Base-by-base conservation (phyloP, 495 filamentous ascomycete species). In the Tuber brumale region DNA sequence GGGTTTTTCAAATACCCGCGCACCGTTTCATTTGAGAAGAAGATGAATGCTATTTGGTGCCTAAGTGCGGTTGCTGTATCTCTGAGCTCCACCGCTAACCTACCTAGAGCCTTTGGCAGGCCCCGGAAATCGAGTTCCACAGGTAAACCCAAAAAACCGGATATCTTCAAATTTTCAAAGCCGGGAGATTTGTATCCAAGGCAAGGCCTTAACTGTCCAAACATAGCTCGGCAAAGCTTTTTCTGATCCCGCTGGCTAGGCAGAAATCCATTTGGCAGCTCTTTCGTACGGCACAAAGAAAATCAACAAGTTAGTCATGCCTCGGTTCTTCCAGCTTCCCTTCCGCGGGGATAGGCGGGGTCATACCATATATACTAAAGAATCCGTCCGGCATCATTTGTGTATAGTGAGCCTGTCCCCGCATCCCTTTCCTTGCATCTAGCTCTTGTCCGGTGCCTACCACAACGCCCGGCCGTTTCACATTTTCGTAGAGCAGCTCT, bases 151-250 rank as follows among this genome's bases (percentile, higher is more conserved):
- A 46, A 19, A 73, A 27, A 41, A 27, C 72, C 57, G 23, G 31
- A 73, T 35, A 41, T 46, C n/a, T 73, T 46, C 45, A 41, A 45
- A 41, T 73, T 57, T 14, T 57, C 21, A n/a, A 46, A 73, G 45
- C 72, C 57, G 16, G 72, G 39, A 41, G 46, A 48, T 48, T 72
- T 23, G 73, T 48, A 42, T 73, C 70, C 74, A 57, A 57, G 51
- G 23, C 23, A 27, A 9, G 51, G 51, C n/a, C 51, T 57, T 27
- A 57, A 9, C n/a, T 57, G 1, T 27, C n/a, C 51, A 14, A 57
- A 57, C 51, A 57, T 57, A 27, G 7, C n/a, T 57, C n/a, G 51
- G 10, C 51, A 57, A 27, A 57, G 23, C n/a, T 57, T n/a, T n/a
- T 57, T 27, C n/a, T 27, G 51, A 27, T 57, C 23, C 10, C 2